A percentile compares a stretch with the other conserved stretches of the same genome.
Evolutionary conservation across 2,329 filamentous ascomycete genomes (phyloP).

Genomic region (Penicillium polonicum): DNA sequence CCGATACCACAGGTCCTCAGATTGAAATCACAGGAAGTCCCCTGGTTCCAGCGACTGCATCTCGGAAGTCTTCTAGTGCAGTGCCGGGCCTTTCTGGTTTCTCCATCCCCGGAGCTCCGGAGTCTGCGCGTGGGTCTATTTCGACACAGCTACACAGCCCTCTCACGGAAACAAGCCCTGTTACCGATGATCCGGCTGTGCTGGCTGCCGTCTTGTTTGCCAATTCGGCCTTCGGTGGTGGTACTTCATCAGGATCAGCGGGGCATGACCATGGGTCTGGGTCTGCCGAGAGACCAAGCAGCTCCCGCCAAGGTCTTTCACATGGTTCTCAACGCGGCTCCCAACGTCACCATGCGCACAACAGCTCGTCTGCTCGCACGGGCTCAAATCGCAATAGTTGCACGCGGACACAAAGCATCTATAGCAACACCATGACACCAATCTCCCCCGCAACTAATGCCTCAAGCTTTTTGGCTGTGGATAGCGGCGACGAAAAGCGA

Average conservation of each 20-base stretch:
- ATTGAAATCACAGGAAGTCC: conserved; percentile 37
- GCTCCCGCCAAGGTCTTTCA: conserved; percentile 28
- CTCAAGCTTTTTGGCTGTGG: conserved; percentile 44
- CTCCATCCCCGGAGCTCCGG: conserved; percentile 22
- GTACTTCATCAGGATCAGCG: conserved; percentile 11
- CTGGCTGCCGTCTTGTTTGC: conserved; percentile 32
- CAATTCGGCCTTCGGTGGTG: conserved; percentile 19
- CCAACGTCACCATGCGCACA: conserved; percentile 33
- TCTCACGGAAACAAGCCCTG: conserved; percentile 16
- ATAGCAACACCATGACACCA: conserved; percentile 45
- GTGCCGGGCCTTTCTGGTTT: conserved; percentile 30
- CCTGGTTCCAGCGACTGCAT: conserved; percentile 16
- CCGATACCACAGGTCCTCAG: conserved; percentile 36
- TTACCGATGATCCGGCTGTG: conserved; percentile 28
- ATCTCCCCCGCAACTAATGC: conserved; percentile 47
- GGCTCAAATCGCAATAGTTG: conserved; percentile 40
- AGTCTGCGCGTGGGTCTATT: conserved; percentile 14
- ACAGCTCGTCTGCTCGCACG: conserved; percentile 36
- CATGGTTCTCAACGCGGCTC: conserved; percentile 20
- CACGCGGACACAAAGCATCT: conserved; percentile 43
- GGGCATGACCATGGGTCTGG: conserved; percentile 17
- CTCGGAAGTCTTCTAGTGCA: conserved; percentile 34
- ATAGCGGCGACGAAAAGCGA: conserved; percentile 43
- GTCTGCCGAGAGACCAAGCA: conserved; percentile 27
- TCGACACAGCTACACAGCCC: conserved; percentile 18